Evolutionary conservation across 441 rosid species (phyloP), one percentile per base, ranked within the genome.

Genomic region (Euphorbia celastroides): DNA sequence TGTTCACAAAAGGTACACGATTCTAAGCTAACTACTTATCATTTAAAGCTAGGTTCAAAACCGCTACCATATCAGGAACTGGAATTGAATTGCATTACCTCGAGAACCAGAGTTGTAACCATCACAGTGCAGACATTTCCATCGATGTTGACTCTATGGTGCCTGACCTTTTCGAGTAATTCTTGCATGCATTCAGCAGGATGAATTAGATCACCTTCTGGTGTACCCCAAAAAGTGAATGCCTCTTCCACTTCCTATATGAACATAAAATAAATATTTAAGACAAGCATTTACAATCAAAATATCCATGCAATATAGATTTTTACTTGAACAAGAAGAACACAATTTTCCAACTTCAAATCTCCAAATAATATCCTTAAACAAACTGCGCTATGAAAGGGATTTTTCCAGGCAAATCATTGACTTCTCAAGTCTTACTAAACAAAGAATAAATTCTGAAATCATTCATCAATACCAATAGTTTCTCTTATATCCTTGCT

Each of bases 151-250:
- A 95, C 99, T 77, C 67, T 85, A 72, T 95, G 96, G 28, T 82
- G 96, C 70, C 98, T 81, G 76, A 90, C 97, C 84, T 93, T 92
- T 83, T 95, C 98, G 36, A 95, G 98, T 79, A 95, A 75, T 62
- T 95, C 86, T 67, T 92, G 88, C 93, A 95, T 92, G 83, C 98
- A 92, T 63, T 95, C 98, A 50, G 98, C 96, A 41, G 99, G 99
- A 82, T 90, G 99, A 58, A 95, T 74, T 67, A 78, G 64, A 78
- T 92, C 99, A 77, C 99, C 98, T 71, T 89, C 96, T n/a, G 93
- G 79, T 41, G 99, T 90, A 63, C 98, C 98, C 99, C 99, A 95
- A 72, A 95, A 95, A 60, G 81, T 71, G 75, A 92, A 92, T 71
- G 93, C 79, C 80, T 88, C 93, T 56, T 87, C 97, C 58, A 90